Percentiles rank a stretch among this genome's conserved stretches.
These are phyloP conservation scores for Nemania sp. DNA, from an alignment of 2,329 filamentous ascomycete genomes.

Conservation along the genomic window DNA sequence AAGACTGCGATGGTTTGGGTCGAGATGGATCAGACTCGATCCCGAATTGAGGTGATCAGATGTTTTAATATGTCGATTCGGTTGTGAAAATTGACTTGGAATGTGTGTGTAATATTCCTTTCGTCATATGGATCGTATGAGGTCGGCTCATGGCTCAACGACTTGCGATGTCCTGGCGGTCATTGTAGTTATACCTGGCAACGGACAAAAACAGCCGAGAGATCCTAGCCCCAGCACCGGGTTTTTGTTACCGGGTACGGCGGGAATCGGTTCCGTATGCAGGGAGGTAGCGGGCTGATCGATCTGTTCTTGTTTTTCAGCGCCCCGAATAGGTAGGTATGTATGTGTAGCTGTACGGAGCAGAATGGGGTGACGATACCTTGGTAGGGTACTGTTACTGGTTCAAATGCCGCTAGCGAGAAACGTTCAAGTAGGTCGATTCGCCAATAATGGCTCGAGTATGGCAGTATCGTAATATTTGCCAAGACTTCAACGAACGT, in stretches of 20 bases:
- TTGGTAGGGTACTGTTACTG: no score
- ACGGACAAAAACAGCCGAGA: background rate
- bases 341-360: no score
- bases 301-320: conserved; percentile 20
- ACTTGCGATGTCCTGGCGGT: background rate
- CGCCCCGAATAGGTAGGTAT: conserved; percentile 19
- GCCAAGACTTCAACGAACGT: background rate
- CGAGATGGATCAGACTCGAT: background rate
- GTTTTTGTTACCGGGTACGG: conserved; percentile 19
- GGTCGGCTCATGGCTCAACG: conserved; percentile 9
- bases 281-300: conserved; percentile 24
- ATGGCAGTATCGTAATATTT: background rate
- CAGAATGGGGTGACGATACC: no score
- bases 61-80: conserved; percentile 3
- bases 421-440: background rate
- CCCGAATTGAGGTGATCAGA: background rate
- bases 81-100: background rate
- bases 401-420: conserved; percentile 9
- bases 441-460: conserved; percentile 9
- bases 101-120: no score
- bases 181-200: no score
- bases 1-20: background rate
- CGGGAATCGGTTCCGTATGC: conserved; percentile 28
- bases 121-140: conserved; percentile 10
- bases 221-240: conserved; percentile 23